Evolutionary conservation across 352 stramenopile species (phyloP).

Genomic region (Pythium dissimile): DNA sequence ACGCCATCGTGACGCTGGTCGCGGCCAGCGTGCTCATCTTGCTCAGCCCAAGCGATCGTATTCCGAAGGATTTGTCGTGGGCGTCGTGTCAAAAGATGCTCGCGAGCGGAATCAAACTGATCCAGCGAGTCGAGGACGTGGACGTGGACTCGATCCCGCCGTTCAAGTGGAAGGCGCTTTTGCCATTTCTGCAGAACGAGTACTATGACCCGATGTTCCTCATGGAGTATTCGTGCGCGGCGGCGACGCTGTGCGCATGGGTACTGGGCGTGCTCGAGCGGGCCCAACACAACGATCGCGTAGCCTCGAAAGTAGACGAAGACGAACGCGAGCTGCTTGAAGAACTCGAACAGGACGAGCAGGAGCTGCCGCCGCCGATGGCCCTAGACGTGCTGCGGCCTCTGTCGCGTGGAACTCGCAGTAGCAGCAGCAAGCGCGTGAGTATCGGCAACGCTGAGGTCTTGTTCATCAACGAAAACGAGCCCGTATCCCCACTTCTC

Average conservation of each 20-base stretch:
- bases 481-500: constrained; percentile 35
- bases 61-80: constrained; percentile 74
- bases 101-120: constrained; percentile 34
- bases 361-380: constrained; percentile 6
- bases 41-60: constrained; percentile 59
- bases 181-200: constrained; percentile 68
- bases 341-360: constrained; percentile 55
- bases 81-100: constrained; percentile 64
- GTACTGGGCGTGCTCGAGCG: constrained; percentile 40
- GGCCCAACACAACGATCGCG: constrained; percentile 37
- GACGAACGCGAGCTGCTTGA: constrained; percentile 49
- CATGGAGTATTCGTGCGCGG: constrained; percentile 40
- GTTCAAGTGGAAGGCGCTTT: constrained; percentile 77
- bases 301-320: constrained; percentile 31
- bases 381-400: background rate
- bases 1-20: constrained; percentile 62
- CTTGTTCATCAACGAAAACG: constrained; percentile 73
- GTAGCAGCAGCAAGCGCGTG: constrained; percentile 44
- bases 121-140: constrained; percentile 42
- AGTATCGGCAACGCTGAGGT: constrained; percentile 61
- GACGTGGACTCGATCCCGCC: constrained; percentile 35
- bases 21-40: constrained; percentile 64
- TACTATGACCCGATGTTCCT: constrained; percentile 69
- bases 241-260: constrained; percentile 63
- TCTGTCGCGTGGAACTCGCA: background rate